These are phyloP conservation scores for Spinellus fusiger DNA, from an alignment of 192 early-diverging fungal genomes.

Conservation along the genomic window DNA sequence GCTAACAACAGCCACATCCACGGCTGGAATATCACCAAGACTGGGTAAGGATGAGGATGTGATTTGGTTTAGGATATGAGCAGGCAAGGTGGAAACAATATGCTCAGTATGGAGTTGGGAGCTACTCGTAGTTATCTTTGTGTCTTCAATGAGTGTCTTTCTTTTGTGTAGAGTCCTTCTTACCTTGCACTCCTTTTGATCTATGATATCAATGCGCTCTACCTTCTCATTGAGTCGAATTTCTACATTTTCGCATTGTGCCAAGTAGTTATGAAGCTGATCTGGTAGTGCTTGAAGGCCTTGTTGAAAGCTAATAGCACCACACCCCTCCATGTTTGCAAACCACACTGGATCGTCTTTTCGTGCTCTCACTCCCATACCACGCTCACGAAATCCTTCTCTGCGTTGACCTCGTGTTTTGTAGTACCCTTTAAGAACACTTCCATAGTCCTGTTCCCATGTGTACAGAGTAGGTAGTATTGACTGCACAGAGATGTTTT, in stretches of 20 bases:
- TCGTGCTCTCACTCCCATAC: conserved; percentile 24
- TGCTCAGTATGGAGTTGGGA: conserved; percentile 42
- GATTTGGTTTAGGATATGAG: conserved; percentile 39
- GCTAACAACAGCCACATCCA: conserved; percentile 83
- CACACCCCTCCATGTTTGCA: conserved; percentile 59
- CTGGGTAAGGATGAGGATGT: conserved; percentile 33
- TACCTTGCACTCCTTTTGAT: conserved; percentile 38
- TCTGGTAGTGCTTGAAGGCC: conserved; percentile 70
- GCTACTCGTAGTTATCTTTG: conserved; percentile 28
- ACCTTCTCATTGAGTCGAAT: conserved; percentile 43
- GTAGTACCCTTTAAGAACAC: conserved; percentile 38
- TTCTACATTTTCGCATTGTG: conserved; percentile 48
- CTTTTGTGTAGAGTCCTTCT: neutral
- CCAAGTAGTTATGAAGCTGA: conserved; percentile 48
- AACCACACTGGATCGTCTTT: conserved; percentile 50
- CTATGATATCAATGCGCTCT: conserved; percentile 30
- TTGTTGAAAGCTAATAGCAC: conserved; percentile 63
- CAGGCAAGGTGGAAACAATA: conserved; percentile 67
- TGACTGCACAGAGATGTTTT: conserved; percentile 70
- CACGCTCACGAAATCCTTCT: conserved; percentile 27
- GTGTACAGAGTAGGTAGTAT: conserved; percentile 66
- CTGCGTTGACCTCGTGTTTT: conserved; percentile 20
- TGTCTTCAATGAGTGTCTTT: neutral
- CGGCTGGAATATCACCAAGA: conserved; percentile 57
- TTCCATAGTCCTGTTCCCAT: conserved; percentile 53